Evolutionary conservation across 179 eudicot species (phyloP), one percentile per base, ranked within the genome.

Genomic region (Vitellaria paradoxa): DNA sequence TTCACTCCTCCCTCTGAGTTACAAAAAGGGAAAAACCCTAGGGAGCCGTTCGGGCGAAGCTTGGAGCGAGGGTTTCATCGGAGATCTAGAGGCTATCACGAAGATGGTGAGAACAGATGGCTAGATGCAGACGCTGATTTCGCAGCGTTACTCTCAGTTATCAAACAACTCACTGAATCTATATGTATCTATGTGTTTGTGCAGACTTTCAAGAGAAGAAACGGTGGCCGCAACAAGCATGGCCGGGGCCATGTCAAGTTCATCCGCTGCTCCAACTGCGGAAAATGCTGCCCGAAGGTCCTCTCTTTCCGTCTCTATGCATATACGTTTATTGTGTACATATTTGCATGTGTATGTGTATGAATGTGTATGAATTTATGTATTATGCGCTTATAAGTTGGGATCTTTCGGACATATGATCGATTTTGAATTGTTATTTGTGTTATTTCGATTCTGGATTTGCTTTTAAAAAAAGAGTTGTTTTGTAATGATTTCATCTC

Each of bases 221-320:
- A 93, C 52, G 98, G 97, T 12, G 98, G 98, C 7, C 90, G 97
- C 73, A 93, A 91, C 93, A 93, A 93, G 85, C 98, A 93, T 55
- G 97, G 97, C 49, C 98, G 97, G 79, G 98, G 97, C 73, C 98
- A 93, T 57, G 89, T 86, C 77, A 93, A 92, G 40, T 92, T 90
- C 85, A 90, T 93, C 77, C 97, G 97, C 74, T 93, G 98, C 91
- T 90, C 95, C 63, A 92, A 93, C 85, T 93, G 97, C 74, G 97
- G 94, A 15, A 90, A 80, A 63, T 80, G 82, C 66, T 80, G 82
- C 72, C 79, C 82, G 61, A 76, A 75, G 79, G 82, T 80, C 55
- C 60, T 9, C 67, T 45, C 17, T 47, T 46, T 40, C 50, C 46
- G 68, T 73, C 30, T 79, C 64, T 63, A 1, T 60, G 61, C n/a